Base-by-base conservation (phyloP, 1,139 yeast species). In the Candida sojae region DNA sequence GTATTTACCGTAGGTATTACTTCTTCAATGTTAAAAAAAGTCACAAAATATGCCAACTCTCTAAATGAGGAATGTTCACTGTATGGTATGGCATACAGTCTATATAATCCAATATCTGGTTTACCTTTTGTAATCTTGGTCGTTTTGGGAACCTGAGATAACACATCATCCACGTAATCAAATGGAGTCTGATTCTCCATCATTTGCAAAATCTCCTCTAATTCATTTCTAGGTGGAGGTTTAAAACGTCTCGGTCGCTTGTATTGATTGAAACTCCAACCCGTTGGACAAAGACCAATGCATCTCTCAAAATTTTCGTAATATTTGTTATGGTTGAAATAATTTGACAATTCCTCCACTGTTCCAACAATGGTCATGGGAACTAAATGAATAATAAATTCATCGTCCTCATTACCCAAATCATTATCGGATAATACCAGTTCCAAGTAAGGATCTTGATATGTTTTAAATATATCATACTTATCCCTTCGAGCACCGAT, bases 41-140 rank as follows among this genome's bases (percentile, higher is more conserved):
- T 69, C 33, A 84, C 80, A 60, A 92, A 88, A 53, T 78, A 76
- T 7, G 84, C 75, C 44, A 93, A 72, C 59, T 93, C 98, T 42
- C 88, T 71, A 59, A 84, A 92, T 45, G 96, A 88, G 11, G 97
- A 90, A 67, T 93, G 99, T 62, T 93, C 99, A 58, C 96, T 86
- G 60, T 93, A 93, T 0, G 98, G 98, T 0, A 92, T 77, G 33
- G 82, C 68, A 58, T 84, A 84, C 1, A 83, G 69, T 46, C 84
- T 77, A 51, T 63, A 66, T 26, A 69, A 55, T 6, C 65, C 60
- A 34, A 55, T 56, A 42, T 70, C 73, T 3, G 61, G 62, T 34
- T 60, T 61, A 25, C 57, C 61, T 31, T 60, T 60, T 12, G 53
- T 54, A 29, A 52, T 57, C 10, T 52, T 40, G 26, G 53, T 42